Base-by-base conservation (phyloP, 148 eudicot genomes). In the Rhododendron kiyosumense region DNA sequence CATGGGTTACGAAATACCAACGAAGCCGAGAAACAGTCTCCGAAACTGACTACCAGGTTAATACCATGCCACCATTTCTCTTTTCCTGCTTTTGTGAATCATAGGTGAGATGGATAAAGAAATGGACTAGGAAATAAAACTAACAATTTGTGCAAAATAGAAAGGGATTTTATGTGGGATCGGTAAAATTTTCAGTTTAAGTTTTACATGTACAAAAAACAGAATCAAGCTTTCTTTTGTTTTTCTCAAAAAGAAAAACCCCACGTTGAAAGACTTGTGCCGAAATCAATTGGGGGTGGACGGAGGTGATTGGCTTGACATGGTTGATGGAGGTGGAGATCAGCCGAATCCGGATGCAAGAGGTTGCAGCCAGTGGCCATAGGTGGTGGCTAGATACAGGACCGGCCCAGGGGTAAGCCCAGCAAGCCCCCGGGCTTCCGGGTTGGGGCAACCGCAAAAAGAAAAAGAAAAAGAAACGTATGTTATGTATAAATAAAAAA, bases 21-120 rank as follows among this genome's bases (percentile, higher is more conserved):
- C 93, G 98, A 46, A 97, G 99, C 92, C 92, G 99, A 82, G 99
- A 97, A 87, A 97, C 99, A 45, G 95, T 97, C 79, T 97, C 99
- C 7, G 90, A 93, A 89, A 97, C 99, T 30, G 99, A 97, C 87
- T 97, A 97, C 78, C 91, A 97, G 98, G 99, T 94, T 43, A 85
- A 45, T 74, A 75, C 24, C 77, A 74, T 74, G 69, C 24, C 77
- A 74, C 7, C 28, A 48, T 59, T 45, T 77, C 83, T 75, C 17
- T 52, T 51, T 78, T 73, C 4, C 4, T 69, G 52, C 32, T 83
- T 46, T 48, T 34, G 17, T 43, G 76, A 32, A 28, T 45, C 11
- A 67, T 52, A 57, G 17, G 43, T 43, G 26, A 28, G 41, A 51
- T 51, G 4, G 20, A 38, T 32, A 28, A 69, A 30, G 3, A 69